Conservation (phyloP, 2,329 filamentous ascomycete species). For the Hymenoscyphus repandus region DNA sequence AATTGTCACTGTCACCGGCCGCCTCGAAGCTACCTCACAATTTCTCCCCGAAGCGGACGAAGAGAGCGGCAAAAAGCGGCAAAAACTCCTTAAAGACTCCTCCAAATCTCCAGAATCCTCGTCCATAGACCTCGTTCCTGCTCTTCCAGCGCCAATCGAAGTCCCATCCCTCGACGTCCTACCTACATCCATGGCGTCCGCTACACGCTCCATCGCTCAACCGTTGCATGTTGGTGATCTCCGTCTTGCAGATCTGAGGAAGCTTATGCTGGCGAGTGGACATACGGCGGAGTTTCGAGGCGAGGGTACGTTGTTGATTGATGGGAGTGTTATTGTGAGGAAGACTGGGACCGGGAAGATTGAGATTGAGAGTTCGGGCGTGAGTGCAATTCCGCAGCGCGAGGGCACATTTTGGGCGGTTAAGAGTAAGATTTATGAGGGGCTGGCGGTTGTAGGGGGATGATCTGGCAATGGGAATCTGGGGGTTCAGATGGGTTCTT, state of each 20-base stretch:
- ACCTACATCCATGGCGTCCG: conserved; percentile 58
- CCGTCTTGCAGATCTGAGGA: conserved; percentile 78
- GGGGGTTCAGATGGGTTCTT: neutral
- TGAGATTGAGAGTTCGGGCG: conserved; percentile 75
- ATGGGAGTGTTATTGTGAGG: conserved; percentile 79
- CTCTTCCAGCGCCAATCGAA: conserved; percentile 12
- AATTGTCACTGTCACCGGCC: conserved; percentile 87
- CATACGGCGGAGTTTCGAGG: conserved; percentile 90
- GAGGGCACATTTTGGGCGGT: conserved; percentile 78
- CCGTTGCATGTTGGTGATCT: conserved; percentile 94
- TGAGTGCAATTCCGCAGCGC: conserved; percentile 41
- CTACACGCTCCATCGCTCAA: conserved; percentile 71
- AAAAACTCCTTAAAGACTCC: conserved; percentile 36
- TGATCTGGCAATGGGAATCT: conserved; percentile 3
- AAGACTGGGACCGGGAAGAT: conserved; percentile 85
- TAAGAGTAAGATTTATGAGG: conserved; percentile 87
- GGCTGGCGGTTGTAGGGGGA: conserved; percentile 75
- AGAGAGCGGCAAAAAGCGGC: conserved; percentile 40
- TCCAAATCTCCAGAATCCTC: conserved; percentile 33
- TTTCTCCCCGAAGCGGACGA: conserved; percentile 35
- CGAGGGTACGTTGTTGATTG: conserved; percentile 85
- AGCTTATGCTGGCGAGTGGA: conserved; percentile 74
- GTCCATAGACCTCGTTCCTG: conserved; percentile 17
- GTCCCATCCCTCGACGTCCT: conserved; percentile 41
- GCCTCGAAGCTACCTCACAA: conserved; percentile 49